These are phyloP conservation scores for Trichomonas vaginalis DNA, from an alignment of 208 protist species.

Conservation along the genomic window DNA sequence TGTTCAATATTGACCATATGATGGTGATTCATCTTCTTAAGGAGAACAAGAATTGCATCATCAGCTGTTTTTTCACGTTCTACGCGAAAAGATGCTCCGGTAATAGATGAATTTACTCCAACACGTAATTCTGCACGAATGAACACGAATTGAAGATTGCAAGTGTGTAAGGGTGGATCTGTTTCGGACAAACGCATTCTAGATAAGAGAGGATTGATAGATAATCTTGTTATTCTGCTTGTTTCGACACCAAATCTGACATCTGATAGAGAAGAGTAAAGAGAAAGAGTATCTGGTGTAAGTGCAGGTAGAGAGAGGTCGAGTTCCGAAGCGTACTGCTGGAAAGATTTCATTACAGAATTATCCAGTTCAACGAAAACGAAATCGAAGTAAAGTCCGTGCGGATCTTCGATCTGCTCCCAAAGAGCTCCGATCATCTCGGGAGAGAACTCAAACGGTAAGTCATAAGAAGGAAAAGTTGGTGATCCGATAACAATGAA, in stretches of 20 bases:
- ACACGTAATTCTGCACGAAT: neutral
- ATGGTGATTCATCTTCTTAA: neutral
- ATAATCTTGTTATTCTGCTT: neutral
- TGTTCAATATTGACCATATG: neutral
- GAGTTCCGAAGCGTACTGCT: neutral
- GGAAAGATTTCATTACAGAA: neutral
- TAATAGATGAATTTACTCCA: neutral
- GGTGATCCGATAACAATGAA: neutral
- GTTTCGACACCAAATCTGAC: neutral
- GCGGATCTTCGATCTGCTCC: neutral
- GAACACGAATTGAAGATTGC: neutral
- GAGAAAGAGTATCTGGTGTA: neutral
- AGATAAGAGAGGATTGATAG: neutral
- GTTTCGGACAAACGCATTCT: neutral
- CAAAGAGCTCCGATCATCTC: neutral
- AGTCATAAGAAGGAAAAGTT: neutral
- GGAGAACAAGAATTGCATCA: neutral
- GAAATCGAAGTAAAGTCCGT: neutral
- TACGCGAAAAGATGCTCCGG: neutral
- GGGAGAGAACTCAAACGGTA: neutral
- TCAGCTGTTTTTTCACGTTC: neutral
- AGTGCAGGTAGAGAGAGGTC: neutral
- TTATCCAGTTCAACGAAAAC: neutral
- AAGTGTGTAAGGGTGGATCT: neutral
- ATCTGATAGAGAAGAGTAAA: neutral